Evolutionary conservation across 805 yeast species (phyloP).

Genomic region (Lachancea sp.): DNA sequence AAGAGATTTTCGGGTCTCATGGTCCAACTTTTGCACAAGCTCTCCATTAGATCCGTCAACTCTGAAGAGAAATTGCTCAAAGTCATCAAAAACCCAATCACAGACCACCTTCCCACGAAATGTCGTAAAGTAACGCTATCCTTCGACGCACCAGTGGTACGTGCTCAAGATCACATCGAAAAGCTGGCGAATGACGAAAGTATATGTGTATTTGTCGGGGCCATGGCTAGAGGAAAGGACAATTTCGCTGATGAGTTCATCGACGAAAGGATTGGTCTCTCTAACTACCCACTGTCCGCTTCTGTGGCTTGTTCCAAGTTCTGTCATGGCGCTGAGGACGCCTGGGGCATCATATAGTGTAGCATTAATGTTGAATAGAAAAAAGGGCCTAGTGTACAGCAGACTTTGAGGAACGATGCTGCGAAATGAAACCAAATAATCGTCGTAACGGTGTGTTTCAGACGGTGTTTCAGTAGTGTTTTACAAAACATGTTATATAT

Average conservation of each 20-base stretch:
- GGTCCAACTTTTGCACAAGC: slow-evolving; percentile 92
- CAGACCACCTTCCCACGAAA: slow-evolving; percentile 93
- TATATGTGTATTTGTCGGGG: slow-evolving; percentile 96
- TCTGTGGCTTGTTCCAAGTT: slow-evolving; percentile 97
- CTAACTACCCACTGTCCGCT: slow-evolving; percentile 92
- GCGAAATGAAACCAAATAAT: neutral
- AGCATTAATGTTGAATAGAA: slow-evolving; percentile 1
- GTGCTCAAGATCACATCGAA: slow-evolving; percentile 80
- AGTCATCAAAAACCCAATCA: slow-evolving; percentile 94
- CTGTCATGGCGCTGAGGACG: slow-evolving; percentile 98
- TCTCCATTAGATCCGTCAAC: slow-evolving; percentile 89
- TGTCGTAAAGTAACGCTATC: slow-evolving; percentile 91
- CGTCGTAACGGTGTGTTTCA: neutral
- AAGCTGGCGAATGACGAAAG: slow-evolving; percentile 84
- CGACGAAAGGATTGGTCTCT: slow-evolving; percentile 92
- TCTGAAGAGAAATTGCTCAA: slow-evolving; percentile 89
- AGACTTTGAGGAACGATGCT: neutral
- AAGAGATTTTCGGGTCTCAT: slow-evolving; percentile 95
- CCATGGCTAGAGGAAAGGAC: slow-evolving; percentile 98
- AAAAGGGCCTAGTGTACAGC: neutral
- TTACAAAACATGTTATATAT: too few species aligned
- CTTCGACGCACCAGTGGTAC: slow-evolving; percentile 80
- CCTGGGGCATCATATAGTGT: slow-evolving; percentile 66
- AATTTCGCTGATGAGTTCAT: slow-evolving; percentile 95
- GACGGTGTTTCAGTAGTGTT: neutral